Evolutionary conservation across 2,329 filamentous ascomycete species (phyloP).

Genomic region (Aspergillus melleus): DNA sequence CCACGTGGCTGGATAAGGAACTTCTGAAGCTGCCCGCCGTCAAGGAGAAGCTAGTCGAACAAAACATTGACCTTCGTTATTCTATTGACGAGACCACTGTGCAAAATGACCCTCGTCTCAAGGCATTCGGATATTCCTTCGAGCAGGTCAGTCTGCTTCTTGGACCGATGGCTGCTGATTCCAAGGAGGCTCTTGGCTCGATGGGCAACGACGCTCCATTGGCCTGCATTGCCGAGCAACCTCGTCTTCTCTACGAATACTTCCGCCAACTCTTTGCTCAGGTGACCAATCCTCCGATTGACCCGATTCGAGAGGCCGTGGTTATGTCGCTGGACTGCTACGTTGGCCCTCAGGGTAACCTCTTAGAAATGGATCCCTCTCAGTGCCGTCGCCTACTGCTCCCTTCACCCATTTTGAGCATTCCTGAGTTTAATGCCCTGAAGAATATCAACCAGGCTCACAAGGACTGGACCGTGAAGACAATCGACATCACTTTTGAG

Average conservation of each 20-base stretch:
- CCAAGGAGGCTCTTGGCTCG: conserved; percentile 93
- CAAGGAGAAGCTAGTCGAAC: conserved; percentile 59
- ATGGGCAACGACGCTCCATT: conserved; percentile 97
- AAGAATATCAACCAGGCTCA: conserved; percentile 73
- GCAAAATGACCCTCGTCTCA: conserved; percentile 80
- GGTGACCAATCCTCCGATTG: conserved; percentile 96
- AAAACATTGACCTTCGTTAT: conserved; percentile 62
- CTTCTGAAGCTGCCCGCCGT: conserved; percentile 79
- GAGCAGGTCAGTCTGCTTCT: conserved; percentile 92
- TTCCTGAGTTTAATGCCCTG: conserved; percentile 86
- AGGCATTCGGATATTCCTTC: conserved; percentile 89
- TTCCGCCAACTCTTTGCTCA: conserved; percentile 97
- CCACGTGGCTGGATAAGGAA: conserved; percentile 81
- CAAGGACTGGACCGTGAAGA: conserved; percentile 81
- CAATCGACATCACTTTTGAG: conserved; percentile 89
- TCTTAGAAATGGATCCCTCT: conserved; percentile 87
- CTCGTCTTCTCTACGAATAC: conserved; percentile 89
- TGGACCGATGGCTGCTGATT: conserved; percentile 93
- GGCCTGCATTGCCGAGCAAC: conserved; percentile 85
- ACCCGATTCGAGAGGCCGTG: conserved; percentile 94
- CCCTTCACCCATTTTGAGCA: conserved; percentile 83
- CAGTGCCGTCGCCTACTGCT: conserved; percentile 85
- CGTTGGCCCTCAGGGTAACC: conserved; percentile 90
- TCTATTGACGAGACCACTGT: conserved; percentile 69
- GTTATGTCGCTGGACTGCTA: conserved; percentile 98